Evolutionary conservation across 176 grass and related monocot genomes (phyloP), one percentile per base, ranked within the genome.

Genomic region (Zoysia japonica): DNA sequence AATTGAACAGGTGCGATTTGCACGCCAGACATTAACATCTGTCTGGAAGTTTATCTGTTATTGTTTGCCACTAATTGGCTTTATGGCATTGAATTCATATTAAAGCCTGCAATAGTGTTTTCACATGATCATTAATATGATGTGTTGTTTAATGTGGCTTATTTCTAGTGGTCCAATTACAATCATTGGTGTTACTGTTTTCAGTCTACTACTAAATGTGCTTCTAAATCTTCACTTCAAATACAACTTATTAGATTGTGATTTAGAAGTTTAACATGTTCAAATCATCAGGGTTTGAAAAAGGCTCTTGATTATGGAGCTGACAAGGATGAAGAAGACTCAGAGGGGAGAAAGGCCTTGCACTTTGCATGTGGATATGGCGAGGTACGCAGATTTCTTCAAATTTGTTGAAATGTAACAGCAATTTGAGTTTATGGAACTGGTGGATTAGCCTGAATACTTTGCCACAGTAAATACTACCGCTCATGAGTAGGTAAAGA

Each of bases 321-420:
- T 59, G 80, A 97, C 80, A 94, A 97, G 78, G 89, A 97, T 76
- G 89, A 92, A 90, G 94, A 97, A 81, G 94, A 97, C 57, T 89
- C 87, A 0, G 94, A 97, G 80, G 91, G 91, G 74, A 89, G 94
- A 78, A 93, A 91, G 85, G 91, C 94, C 73, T 89, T 97, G 59
- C 94, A 97, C 87, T 97, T 97, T 94, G 91, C 94, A 67, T 97
- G 94, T 90, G 94, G 94, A 20, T 97, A 97, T 39, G 89, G 89
- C 64, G 94, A 97, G 87, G 94, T 97, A 75, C 65, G 81, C 28
- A 5, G 20, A 47, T 48, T 16, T 75, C 37, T 3, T 54, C 15
- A 64, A 52, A 15, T 19, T 78, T 75, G 17, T 83, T 88, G 67
- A 36, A 20, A 45, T 52, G 14, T 39, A 51, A 47, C 48, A 20